Conservation (phyloP, 176 grass and related monocot species). For the Musa schizocarpa region DNA sequence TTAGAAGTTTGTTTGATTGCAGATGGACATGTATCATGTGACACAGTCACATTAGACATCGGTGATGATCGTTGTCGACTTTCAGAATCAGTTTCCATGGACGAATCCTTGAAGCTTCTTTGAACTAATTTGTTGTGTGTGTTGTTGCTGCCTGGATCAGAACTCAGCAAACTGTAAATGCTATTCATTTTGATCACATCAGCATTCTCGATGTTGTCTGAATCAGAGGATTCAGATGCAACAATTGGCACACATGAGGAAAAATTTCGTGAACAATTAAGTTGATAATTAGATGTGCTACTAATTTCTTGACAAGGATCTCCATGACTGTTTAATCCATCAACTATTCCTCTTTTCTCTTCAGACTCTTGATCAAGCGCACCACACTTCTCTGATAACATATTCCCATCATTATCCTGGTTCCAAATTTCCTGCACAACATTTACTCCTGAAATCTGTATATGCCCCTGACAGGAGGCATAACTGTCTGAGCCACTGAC, state of each 20-base stretch:
- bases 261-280: slow-evolving; percentile 27
- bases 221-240: slow-evolving; percentile 28
- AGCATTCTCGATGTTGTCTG: slow-evolving; percentile 28
- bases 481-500: not conserved
- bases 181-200: slow-evolving; percentile 1
- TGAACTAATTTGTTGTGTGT: slow-evolving; percentile 10
- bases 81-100: slow-evolving; percentile 22
- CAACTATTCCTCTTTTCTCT: slow-evolving; percentile 12
- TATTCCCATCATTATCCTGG: slow-evolving; percentile 18
- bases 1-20: not conserved
- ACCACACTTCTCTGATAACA: slow-evolving; percentile 25
- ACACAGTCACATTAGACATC: not conserved
- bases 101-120: slow-evolving; percentile 6
- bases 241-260: slow-evolving; percentile 21
- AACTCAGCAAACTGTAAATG: slow-evolving; percentile 14
- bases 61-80: not conserved
- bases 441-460: not conserved
- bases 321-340: slow-evolving; percentile 12
- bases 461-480: slow-evolving; percentile 3
- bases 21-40: not conserved
- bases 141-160: slow-evolving; percentile 17
- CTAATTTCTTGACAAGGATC: slow-evolving; percentile 22
- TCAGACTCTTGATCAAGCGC: slow-evolving; percentile 6
- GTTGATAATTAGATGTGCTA: slow-evolving; percentile 16
- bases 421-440: slow-evolving; percentile 20